Evolutionary conservation across 371 early-diverging fungal species (phyloP).

Genomic region (Blyttiomyces sp.): DNA sequence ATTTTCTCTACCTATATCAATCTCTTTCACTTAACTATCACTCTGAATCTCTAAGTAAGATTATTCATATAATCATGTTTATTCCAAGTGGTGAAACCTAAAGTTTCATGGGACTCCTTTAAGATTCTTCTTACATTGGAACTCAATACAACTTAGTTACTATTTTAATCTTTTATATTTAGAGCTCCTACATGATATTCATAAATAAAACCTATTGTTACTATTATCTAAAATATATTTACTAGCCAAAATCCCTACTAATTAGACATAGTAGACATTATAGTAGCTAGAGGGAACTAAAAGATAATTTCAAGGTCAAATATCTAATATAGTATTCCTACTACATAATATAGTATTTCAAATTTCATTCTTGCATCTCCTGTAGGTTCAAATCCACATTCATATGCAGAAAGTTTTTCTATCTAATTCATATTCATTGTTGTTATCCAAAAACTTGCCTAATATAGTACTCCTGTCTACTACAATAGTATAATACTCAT

Average conservation of each 20-base stretch:
- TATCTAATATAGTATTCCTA: constrained; percentile 52
- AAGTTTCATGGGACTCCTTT: no score
- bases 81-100: no score
- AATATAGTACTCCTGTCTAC: constrained; percentile 8
- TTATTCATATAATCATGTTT: no score
- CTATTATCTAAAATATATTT: constrained; percentile 44
- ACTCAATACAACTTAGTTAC: no score
- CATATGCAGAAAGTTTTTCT: constrained; percentile 50
- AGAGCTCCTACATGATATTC: constrained; percentile 43
- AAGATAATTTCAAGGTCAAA: constrained; percentile 54
- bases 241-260: constrained; percentile 51
- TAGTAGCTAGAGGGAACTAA: constrained; percentile 54
- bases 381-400: constrained; percentile 31
- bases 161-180: no score
- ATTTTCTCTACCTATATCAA: constrained; percentile 7
- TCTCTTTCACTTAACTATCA: no score
- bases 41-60: no score
- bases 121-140: no score
- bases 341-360: constrained; percentile 44
- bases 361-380: constrained; percentile 32
- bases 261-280: constrained; percentile 44
- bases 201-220: constrained; percentile 27
- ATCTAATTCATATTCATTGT: constrained; percentile 11
- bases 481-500: constrained; percentile 2
- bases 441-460: constrained; percentile 25